These are phyloP conservation scores for Backusella australiensis DNA, from an alignment of 192 early-diverging fungal genomes.

Conservation along the genomic window DNA sequence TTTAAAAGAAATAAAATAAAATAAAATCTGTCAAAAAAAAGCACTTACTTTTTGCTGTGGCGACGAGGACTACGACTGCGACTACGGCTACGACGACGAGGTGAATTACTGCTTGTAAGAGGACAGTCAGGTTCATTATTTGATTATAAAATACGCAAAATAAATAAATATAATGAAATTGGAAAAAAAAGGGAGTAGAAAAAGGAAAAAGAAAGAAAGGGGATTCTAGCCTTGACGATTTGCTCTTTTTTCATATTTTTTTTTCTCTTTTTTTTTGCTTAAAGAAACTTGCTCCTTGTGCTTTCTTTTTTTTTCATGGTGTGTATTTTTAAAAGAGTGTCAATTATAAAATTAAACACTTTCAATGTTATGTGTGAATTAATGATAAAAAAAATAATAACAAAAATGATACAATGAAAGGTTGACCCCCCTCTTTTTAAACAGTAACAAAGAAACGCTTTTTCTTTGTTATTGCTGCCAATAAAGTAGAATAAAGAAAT, in stretches of 20 bases:
- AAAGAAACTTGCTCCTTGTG: background rate
- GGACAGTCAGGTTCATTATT: background rate
- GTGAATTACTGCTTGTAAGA: constrained; percentile 17
- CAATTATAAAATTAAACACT: background rate
- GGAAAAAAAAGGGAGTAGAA: background rate
- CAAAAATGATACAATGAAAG: background rate
- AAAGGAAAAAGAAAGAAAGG: background rate
- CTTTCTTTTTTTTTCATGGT: background rate
- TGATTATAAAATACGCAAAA: background rate
- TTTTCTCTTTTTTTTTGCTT: background rate
- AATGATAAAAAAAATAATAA: background rate
- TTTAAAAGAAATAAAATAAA: background rate
- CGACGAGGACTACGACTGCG: constrained; percentile 24
- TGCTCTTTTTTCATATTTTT: background rate
- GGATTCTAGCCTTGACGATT: background rate
- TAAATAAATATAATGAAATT: background rate
- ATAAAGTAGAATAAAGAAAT: background rate
- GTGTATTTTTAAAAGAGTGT: background rate
- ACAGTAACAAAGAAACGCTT: background rate
- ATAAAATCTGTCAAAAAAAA: background rate
- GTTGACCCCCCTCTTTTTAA: background rate
- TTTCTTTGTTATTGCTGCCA: background rate
- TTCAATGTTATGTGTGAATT: background rate
- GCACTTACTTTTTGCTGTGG: background rate
- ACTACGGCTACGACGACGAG: constrained; percentile 19